Percentiles rank a stretch among this genome's conserved stretches.
These are phyloP conservation scores for Solanum pinnatisectum DNA, from an alignment of 257 asterid genomes.

Conservation along the genomic window DNA sequence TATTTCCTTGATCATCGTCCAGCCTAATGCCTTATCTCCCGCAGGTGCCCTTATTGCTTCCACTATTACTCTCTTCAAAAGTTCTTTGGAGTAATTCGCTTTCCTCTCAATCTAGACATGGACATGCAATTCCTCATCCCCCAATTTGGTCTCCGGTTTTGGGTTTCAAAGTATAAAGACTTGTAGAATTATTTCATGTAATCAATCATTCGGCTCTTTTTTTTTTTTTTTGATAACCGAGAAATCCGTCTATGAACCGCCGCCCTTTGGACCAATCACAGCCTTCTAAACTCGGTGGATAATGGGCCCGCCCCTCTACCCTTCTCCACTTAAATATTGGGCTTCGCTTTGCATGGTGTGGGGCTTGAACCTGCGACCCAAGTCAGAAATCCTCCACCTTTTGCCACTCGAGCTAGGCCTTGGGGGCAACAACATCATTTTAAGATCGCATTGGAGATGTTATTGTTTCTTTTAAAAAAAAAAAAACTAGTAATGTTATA, in stretches of 20 bases:
- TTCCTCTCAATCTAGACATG: not conserved
- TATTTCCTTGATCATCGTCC: not conserved
- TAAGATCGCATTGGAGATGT: too few relatives aligned
- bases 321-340: too few relatives aligned
- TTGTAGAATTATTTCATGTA: not conserved
- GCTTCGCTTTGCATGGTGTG: not conserved
- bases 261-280: too few relatives aligned
- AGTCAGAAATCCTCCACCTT: too few relatives aligned
- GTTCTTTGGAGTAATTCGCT: not conserved
- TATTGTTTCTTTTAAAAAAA: too few relatives aligned
- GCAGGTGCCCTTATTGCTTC: not conserved
- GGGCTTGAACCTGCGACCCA: too few relatives aligned
- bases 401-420: too few relatives aligned
- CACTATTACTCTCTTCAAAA: not conserved
- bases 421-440: too few relatives aligned
- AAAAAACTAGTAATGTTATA: not conserved
- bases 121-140: not conserved
- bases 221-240: too few relatives aligned
- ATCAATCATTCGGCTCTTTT: not conserved
- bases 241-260: too few relatives aligned
- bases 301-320: too few relatives aligned
- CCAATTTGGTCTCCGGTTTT: not conserved
- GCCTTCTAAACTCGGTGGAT: too few relatives aligned
- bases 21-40: not conserved
- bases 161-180: not conserved